Evolutionary conservation across 1,284 basidiomycete genomes (phyloP).

Genomic region (Marasmius sp.): DNA sequence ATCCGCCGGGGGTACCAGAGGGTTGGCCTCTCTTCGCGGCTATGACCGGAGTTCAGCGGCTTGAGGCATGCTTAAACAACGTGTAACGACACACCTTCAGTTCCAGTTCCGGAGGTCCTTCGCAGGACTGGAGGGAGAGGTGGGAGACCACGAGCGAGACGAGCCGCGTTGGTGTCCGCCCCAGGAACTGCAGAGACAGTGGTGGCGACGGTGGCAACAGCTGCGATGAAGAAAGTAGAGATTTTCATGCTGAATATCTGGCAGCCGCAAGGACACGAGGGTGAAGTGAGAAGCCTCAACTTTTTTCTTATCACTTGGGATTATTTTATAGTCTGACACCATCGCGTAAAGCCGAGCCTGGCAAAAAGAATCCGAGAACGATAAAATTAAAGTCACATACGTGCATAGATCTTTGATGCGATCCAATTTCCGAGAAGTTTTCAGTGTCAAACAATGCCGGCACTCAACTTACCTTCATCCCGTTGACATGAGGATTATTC

Average conservation of each 20-base stretch:
- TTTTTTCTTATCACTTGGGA: neutral
- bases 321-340: neutral
- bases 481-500: too few species aligned
- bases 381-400: too few species aligned
- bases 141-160: constrained; percentile 49
- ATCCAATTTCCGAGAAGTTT: too few species aligned
- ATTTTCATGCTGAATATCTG: constrained; percentile 39
- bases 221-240: constrained; percentile 35
- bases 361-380: too few species aligned
- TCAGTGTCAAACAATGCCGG: too few species aligned
- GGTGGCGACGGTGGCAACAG: constrained; percentile 31
- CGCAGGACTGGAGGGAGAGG: constrained; percentile 31
- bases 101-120: constrained; percentile 27
- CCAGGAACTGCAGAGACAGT: constrained; percentile 24
- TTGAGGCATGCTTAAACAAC: neutral
- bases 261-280: neutral
- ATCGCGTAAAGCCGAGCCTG: too few species aligned
- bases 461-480: too few species aligned
- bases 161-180: constrained; percentile 48
- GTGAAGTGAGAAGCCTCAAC: neutral
- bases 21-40: constrained; percentile 27
- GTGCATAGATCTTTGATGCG: too few species aligned
- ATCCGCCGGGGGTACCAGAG: constrained; percentile 28
- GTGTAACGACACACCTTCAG: constrained; percentile 23
- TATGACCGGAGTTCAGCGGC: constrained; percentile 11